phyloP scores from a whole-genome alignment of 108 stramenopile species.

The Chaetoceros muelleri region DNA sequence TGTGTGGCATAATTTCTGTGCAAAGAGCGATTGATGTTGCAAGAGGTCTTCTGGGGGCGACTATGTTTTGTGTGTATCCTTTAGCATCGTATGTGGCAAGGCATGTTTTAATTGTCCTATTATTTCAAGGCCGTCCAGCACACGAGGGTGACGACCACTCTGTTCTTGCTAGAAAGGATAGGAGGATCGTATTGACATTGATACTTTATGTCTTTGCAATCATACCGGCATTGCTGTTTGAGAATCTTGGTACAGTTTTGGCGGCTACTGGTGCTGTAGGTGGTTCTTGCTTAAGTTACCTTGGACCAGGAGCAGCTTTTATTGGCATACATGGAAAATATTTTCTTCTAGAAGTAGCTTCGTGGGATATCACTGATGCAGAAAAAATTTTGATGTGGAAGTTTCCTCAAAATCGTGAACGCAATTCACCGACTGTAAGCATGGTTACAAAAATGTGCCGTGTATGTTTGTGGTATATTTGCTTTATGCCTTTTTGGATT shows the following conservation, averaged over 20 bases:
- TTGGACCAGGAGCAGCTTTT: conserved; percentile 75
- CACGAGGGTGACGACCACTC: conserved; percentile 77
- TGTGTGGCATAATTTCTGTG: background rate
- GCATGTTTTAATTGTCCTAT: conserved; percentile 62
- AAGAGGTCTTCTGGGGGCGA: conserved; percentile 37
- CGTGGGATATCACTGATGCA: conserved; percentile 14
- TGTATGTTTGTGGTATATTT: background rate
- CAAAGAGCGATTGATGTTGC: conserved; percentile 31
- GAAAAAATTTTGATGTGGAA: conserved; percentile 5
- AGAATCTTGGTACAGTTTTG: conserved; percentile 47
- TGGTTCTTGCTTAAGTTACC: conserved; percentile 57
- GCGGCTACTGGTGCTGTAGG: conserved; percentile 54
- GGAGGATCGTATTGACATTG: conserved; percentile 54
- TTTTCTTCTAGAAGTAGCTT: conserved; percentile 45
- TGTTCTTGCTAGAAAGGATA: conserved; percentile 59
- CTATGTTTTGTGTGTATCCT: conserved; percentile 81
- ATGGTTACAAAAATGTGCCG: background rate
- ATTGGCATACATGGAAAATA: conserved; percentile 65
- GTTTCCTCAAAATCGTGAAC: conserved; percentile 7
- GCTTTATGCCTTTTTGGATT: background rate
- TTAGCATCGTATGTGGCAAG: conserved; percentile 75
- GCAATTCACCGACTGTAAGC: too few relatives aligned
- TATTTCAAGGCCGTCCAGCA: conserved; percentile 64
- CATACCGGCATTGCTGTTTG: conserved; percentile 52
- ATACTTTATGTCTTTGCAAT: conserved; percentile 50